Evolutionary conservation across 148 eudicot species (phyloP).

Genomic region (Cornus kousa): DNA sequence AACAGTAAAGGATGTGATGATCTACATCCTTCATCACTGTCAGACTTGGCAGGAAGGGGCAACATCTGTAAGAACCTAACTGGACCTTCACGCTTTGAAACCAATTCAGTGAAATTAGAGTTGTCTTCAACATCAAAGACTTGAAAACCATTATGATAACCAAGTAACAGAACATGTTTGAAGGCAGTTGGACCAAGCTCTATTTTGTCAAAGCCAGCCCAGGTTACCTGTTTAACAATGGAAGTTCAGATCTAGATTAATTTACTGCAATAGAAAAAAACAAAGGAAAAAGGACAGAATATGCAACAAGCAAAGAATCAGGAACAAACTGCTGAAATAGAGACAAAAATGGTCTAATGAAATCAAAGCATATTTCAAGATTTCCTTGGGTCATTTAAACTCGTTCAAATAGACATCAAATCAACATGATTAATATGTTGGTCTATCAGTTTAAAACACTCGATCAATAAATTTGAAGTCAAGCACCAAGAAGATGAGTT

Average conservation of each 20-base stretch:
- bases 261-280: neutral
- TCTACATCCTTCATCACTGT: constrained; percentile 31
- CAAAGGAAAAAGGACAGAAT: neutral
- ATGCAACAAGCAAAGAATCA: neutral
- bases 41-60: constrained; percentile 32
- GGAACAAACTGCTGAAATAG: neutral
- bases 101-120: constrained; percentile 36
- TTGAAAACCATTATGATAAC: constrained; percentile 46
- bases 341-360: neutral
- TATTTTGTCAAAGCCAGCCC: constrained; percentile 51
- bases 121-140: constrained; percentile 45
- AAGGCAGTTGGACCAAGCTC: constrained; percentile 32
- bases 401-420: neutral
- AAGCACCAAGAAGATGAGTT: neutral
- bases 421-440: too few relatives aligned
- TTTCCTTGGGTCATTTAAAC: neutral
- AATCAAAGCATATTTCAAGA: neutral
- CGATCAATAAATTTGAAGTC: neutral
- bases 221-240: constrained; percentile 35
- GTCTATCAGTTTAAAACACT: neutral
- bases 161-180: constrained; percentile 43
- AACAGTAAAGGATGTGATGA: constrained; percentile 36
- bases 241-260: constrained; percentile 13
- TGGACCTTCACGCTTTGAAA: constrained; percentile 43
- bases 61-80: constrained; percentile 45